Base-by-base conservation (phyloP, 148 eudicot species). In the Chenopodium suecicum region DNA sequence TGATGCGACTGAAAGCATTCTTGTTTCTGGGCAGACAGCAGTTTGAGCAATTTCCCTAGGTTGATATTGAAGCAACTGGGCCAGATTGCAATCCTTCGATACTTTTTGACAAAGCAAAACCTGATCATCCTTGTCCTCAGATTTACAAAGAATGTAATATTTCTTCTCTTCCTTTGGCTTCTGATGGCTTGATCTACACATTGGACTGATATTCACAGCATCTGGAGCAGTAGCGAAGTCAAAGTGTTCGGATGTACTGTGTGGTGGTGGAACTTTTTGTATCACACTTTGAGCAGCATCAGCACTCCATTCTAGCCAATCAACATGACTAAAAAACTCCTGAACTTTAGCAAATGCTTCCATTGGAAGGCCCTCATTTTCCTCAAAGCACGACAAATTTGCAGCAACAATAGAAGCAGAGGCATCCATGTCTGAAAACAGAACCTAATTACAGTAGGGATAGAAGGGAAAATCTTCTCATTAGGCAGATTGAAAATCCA, bases 331-430 rank as follows among this genome's bases (percentile, higher is more conserved):
- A 79, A 95, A 95, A 73, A 93, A 86, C 85, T 95, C 98, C 41
- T 91, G 93, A 83, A 93, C 93, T 86, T 88, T 93, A 77, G 94
- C 92, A 90, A 95, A 95, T 84, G 98, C 98, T 86, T 95, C 98
- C 81, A 89, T 84, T 10, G 98, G 98, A 76, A 95, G 98, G 74
- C 98, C 98, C 31, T 93, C 97, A 81, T 89, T 94, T 80, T 92
- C 98, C 84, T 92, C 98, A 65, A 95, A 91, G 84, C 90, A 92
- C 79, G 93, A 89, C 68, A 86, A 84, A 78, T 91, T 90, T 70
- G 84, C 85, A 70, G 94, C 91, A 58, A 82, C 86, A 37, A 70
- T 48, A 71, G 96, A 89, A 78, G 92, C 86, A 77, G 84, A 79
- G 79, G 92, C 84, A 84, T 95, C 98, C 89, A 92, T 91, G 82